These are phyloP conservation scores for Aspergillus conjunctus DNA, from an alignment of 495 filamentous ascomycete species.

Conservation along the genomic window DNA sequence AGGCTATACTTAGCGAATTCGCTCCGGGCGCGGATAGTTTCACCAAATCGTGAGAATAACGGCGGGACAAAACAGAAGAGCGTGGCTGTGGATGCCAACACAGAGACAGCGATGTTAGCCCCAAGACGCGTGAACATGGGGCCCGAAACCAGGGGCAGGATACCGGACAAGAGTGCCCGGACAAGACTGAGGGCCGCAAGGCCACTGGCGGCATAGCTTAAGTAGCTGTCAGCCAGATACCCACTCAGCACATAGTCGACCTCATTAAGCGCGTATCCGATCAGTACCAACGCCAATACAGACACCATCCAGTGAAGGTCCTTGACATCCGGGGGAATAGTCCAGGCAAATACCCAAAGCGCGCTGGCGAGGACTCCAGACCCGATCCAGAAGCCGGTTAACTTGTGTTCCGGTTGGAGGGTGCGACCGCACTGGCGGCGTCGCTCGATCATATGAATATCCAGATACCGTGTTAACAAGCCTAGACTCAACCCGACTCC, in stretches of 20 bases:
- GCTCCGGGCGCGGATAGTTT: slow-evolving; percentile 46
- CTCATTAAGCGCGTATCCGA: slow-evolving; percentile 58
- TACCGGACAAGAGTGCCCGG: slow-evolving; percentile 47
- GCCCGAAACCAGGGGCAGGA: slow-evolving; percentile 50
- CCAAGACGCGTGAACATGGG: slow-evolving; percentile 49
- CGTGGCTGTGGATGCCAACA: slow-evolving; percentile 50
- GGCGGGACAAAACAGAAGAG: slow-evolving; percentile 49
- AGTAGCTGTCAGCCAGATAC: slow-evolving; percentile 58
- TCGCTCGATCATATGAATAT: slow-evolving; percentile 39
- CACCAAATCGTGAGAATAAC: slow-evolving; percentile 49
- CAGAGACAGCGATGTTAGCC: slow-evolving; percentile 45
- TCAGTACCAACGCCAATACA: slow-evolving; percentile 43
- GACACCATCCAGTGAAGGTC: slow-evolving; percentile 46
- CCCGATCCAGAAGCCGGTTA: slow-evolving; percentile 51
- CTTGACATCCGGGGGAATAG: slow-evolving; percentile 45
- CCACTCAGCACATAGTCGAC: slow-evolving; percentile 53
- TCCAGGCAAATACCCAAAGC: slow-evolving; percentile 57
- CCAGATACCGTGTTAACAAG: slow-evolving; percentile 48
- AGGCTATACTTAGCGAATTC: slow-evolving; percentile 52
- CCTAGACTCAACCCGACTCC: slow-evolving; percentile 47
- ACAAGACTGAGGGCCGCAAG: slow-evolving; percentile 53
- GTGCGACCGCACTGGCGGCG: slow-evolving; percentile 32
- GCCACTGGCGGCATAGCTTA: slow-evolving; percentile 55
- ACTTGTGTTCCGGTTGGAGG: slow-evolving; percentile 53
- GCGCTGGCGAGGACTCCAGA: slow-evolving; percentile 47